Conservation (phyloP, 2,329 filamentous ascomycete genomes). For the Colletotrichum agaves region DNA sequence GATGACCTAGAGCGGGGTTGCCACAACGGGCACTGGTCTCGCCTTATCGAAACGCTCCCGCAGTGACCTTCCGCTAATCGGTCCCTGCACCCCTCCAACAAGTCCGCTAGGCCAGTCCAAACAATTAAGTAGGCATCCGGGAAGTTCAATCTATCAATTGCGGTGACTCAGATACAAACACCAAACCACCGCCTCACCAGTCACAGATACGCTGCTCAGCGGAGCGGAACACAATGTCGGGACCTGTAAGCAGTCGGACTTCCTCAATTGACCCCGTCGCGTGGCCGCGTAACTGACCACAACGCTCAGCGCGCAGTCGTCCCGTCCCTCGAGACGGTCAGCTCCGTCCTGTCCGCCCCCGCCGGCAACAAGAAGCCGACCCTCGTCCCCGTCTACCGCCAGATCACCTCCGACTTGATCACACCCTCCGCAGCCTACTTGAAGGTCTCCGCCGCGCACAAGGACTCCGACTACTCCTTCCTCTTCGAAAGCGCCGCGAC, state of each 20-base stretch:
- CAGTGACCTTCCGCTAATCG: conserved; percentile 35
- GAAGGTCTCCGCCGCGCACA: conserved; percentile 82
- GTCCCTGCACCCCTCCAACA: conserved; percentile 35
- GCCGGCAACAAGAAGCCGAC: conserved; percentile 62
- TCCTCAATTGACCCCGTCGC: conserved; percentile 19
- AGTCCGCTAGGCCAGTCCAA: conserved; percentile 21
- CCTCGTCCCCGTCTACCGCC: conserved; percentile 83
- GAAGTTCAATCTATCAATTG: conserved; percentile 1
- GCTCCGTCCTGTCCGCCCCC: conserved; percentile 50
- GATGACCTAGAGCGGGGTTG: conserved; percentile 24
- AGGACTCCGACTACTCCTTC: conserved; percentile 82
- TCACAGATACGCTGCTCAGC: conserved; percentile 6
- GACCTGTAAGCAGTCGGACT: conserved; percentile 25
- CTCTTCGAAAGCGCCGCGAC: conserved; percentile 96
- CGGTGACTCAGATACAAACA: conserved; percentile 33
- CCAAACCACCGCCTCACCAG: conserved; percentile 6
- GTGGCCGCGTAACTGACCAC: neutral
- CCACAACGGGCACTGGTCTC: conserved; percentile 31
- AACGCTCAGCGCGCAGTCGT: conserved; percentile 51
- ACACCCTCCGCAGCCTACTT: conserved; percentile 96
- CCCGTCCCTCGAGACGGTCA: conserved; percentile 59
- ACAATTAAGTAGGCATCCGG: conserved; percentile 18
- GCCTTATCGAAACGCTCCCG: conserved; percentile 33
- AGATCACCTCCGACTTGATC: conserved; percentile 90
- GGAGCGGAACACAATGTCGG: conserved; percentile 32